phyloP scores from a whole-genome alignment of 345 rosid species.

The Limnanthes douglasii region DNA sequence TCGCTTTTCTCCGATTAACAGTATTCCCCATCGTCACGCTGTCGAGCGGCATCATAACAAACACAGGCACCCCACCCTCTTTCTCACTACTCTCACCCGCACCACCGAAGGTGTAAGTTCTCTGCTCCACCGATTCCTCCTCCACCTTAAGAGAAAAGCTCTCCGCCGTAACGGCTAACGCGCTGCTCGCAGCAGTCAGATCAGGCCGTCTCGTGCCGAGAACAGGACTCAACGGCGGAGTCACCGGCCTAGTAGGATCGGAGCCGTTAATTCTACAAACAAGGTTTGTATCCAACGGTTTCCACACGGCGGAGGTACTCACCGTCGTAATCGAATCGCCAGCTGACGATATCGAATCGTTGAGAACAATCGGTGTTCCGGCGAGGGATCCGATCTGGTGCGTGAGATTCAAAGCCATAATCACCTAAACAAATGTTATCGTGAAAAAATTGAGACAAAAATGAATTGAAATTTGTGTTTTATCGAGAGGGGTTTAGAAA shows the following conservation, averaged over 20 bases:
- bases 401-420: slow-evolving; percentile 59
- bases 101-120: slow-evolving; percentile 20
- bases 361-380: slow-evolving; percentile 27
- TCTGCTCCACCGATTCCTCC: slow-evolving; percentile 13
- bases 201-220: slow-evolving; percentile 34
- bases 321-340: slow-evolving; percentile 23
- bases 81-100: slow-evolving; percentile 9
- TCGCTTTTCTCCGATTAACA: slow-evolving; percentile 78
- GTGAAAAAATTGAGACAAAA: background rate
- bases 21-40: slow-evolving; percentile 72
- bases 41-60: slow-evolving; percentile 97
- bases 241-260: slow-evolving; percentile 10
- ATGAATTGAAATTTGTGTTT: background rate
- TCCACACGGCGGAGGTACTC: slow-evolving; percentile 43
- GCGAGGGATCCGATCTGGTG: slow-evolving; percentile 61
- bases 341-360: slow-evolving; percentile 13
- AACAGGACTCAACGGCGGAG: slow-evolving; percentile 44
- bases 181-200: slow-evolving; percentile 54
- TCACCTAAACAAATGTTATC: background rate
- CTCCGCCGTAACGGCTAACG: slow-evolving; percentile 22
- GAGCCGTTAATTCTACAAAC: slow-evolving; percentile 18
- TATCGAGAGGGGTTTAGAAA: background rate
- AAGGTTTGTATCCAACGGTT: slow-evolving; percentile 16
- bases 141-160: slow-evolving; percentile 1
- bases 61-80: slow-evolving; percentile 75